phyloP scores from a whole-genome alignment of 1,139 yeast species.

The Hyphopichia burtonii region DNA sequence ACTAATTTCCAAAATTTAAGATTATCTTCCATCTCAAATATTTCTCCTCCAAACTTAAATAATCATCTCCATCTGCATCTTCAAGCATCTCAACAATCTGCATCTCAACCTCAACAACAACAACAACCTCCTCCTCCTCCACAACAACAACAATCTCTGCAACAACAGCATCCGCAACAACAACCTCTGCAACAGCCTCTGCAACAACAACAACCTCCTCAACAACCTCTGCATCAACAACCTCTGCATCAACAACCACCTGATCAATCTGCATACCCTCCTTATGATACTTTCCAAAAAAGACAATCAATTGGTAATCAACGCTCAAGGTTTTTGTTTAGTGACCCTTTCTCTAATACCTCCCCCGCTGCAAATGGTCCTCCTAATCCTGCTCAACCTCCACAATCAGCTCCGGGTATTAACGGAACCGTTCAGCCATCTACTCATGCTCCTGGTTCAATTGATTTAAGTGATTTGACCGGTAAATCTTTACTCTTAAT shows the following conservation, averaged over 20 bases:
- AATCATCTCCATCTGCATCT: conserved; percentile 11
- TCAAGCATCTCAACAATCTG: conserved; percentile 1
- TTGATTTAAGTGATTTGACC: conserved; percentile 37
- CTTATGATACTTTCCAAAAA: conserved; percentile 31
- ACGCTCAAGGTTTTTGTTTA: conserved; percentile 67
- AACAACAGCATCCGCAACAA: conserved; percentile 9
- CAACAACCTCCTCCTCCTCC: background rate
- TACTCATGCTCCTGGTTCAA: conserved; percentile 14
- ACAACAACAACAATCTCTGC: conserved; percentile 9
- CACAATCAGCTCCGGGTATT: no score
- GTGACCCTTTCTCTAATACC: conserved; percentile 54
- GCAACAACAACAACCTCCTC: conserved; percentile 9
- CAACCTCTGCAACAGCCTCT: conserved; percentile 9
- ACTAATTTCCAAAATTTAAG: conserved; percentile 28
- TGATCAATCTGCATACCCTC: background rate
- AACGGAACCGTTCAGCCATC: no score
- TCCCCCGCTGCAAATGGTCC: conserved; percentile 10
- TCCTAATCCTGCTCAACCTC: conserved; percentile 9
- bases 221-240: conserved; percentile 9
- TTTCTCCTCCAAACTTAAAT: conserved; percentile 26
- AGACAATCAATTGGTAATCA: conserved; percentile 57
- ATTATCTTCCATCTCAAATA: conserved; percentile 24
- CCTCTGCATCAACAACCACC: conserved; percentile 8
- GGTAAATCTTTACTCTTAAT: conserved; percentile 56
- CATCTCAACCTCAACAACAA: conserved; percentile 6